phyloP scores from a whole-genome alignment of 805 yeast species.

The Jamesozyma hellenica region DNA sequence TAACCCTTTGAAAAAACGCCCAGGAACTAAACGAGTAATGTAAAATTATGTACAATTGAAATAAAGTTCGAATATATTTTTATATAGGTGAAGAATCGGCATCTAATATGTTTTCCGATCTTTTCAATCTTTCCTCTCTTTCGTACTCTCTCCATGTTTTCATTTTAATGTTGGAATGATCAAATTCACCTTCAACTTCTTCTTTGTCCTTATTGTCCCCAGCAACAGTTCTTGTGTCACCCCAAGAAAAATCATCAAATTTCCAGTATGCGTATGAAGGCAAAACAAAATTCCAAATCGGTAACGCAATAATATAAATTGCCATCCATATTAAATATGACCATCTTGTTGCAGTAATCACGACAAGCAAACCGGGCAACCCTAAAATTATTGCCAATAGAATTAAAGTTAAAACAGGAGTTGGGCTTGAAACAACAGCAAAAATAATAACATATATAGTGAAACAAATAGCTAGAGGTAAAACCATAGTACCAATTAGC shows the following conservation, averaged over 20 bases:
- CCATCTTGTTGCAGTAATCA: slow-evolving; percentile 67
- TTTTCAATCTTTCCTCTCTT: slow-evolving; percentile 34
- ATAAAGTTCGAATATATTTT: neutral
- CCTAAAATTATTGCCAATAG: slow-evolving; percentile 75
- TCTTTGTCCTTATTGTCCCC: slow-evolving; percentile 48
- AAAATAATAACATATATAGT: slow-evolving; percentile 68
- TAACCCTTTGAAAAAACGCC: too few species aligned
- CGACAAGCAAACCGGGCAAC: slow-evolving; percentile 71
- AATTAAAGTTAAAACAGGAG: slow-evolving; percentile 67
- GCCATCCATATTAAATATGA: slow-evolving; percentile 71
- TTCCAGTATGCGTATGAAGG: slow-evolving; percentile 90
- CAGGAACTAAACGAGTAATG: too few species aligned
- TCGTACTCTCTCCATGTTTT: slow-evolving; percentile 93
- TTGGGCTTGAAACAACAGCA: slow-evolving; percentile 63
- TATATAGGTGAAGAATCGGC: neutral
- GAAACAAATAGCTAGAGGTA: slow-evolving; percentile 80
- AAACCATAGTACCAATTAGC: slow-evolving; percentile 74
- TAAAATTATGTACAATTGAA: neutral
- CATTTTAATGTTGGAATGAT: slow-evolving; percentile 82
- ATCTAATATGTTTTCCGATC: neutral
- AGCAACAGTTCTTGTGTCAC: slow-evolving; percentile 77
- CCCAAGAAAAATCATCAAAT: slow-evolving; percentile 95
- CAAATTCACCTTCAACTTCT: slow-evolving; percentile 76
- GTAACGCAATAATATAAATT: slow-evolving; percentile 68
- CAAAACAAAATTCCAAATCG: slow-evolving; percentile 87